Base-by-base conservation (phyloP, 495 filamentous ascomycete genomes). In the Talaromyces borbonicus region DNA sequence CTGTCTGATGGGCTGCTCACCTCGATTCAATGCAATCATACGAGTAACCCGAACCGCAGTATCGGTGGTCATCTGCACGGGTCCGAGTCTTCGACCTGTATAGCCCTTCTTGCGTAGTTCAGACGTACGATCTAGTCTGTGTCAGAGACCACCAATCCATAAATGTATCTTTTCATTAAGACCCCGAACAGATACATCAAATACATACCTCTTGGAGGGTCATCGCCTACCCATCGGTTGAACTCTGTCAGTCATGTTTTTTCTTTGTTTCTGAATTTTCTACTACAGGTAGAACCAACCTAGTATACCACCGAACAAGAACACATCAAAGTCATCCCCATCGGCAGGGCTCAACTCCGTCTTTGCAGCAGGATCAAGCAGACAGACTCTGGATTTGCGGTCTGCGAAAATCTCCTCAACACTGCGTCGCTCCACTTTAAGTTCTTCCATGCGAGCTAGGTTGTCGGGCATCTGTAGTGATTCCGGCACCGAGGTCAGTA, bases 21-120 rank as follows among this genome's bases (percentile, higher is more conserved):
- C 73, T 68, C 85, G 82, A 37, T 86, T 78, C 50, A 95, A 83
- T 8, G 90, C 76, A 12, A 97, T 83, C 58, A 93, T 78, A 47
- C 93, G 78, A 29, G 92, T 95, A 8, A 96, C 92, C 48, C 92
- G 73, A 26, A 95, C 92, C 1, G 92, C 92, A 14, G 92, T 98
- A 63, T 98, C 92, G 0, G 92, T 98, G 7, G 92, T 97, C 92
- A 98, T 97, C 64, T 98, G 92, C 53, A 89, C 79, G 12, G 90
- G 87, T 0, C 93, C 93, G 35, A 98, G 71, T 49, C 90, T 77
- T 45, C 92, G 82, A 35, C 90, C 89, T 51, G 80, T 70, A 56
- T 90, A 98, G 19, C 93, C 93, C 61, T 95, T 93, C 58, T 85
- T 87, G 19, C 92, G 79, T 39, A 98, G 69, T 58, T 98, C 92